These are phyloP conservation scores for Stromatinia cepivora DNA, from an alignment of 2,329 filamentous ascomycete species.

Conservation along the genomic window DNA sequence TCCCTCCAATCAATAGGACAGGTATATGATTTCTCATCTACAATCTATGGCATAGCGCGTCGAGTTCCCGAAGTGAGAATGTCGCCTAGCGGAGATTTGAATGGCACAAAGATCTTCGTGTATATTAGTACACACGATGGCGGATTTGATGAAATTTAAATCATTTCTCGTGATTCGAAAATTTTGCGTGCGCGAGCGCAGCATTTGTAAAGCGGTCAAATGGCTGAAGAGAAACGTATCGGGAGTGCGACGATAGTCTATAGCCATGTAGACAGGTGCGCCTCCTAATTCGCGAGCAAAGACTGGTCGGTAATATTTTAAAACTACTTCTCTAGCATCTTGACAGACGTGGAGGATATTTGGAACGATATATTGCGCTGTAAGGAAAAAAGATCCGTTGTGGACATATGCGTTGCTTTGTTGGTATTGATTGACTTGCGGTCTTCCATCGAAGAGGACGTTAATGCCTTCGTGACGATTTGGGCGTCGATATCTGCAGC, in stretches of 20 bases:
- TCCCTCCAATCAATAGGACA: too few species aligned
- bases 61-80: neutral
- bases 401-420: neutral
- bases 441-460: neutral
- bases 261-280: neutral
- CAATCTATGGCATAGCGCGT: neutral
- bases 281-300: neutral
- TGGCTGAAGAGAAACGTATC: neutral
- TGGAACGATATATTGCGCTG: neutral
- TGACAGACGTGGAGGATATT: neutral
- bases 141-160: neutral
- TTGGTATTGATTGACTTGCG: neutral
- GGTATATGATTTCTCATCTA: neutral
- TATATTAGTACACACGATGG: neutral
- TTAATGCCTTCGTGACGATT: neutral
- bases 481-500: neutral
- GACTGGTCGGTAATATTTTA: constrained; percentile 7
- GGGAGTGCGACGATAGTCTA: neutral
- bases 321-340: neutral
- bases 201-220: neutral
- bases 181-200: neutral
- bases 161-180: neutral
- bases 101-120: too few species aligned
- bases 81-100: neutral
- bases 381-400: neutral